A percentile compares a stretch with the other conserved stretches of the same genome.
Evolutionary conservation across 371 early-diverging fungal species (phyloP).

Genomic region (Blastocladiella emersonii): DNA sequence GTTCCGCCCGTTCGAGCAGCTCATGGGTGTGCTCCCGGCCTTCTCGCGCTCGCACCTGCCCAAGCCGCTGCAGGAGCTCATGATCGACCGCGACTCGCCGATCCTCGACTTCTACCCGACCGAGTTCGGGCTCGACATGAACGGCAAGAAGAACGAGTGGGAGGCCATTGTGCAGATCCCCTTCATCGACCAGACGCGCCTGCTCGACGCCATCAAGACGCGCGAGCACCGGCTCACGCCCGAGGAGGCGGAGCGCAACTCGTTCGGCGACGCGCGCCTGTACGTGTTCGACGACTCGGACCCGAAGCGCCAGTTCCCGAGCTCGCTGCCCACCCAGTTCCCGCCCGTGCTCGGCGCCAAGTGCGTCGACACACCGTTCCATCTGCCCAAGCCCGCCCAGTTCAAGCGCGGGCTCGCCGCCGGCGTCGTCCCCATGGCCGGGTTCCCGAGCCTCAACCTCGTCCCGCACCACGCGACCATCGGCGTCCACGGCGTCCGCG

Average conservation of each 20-base stretch:
- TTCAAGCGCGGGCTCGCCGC: slow-evolving; percentile 47
- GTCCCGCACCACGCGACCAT: slow-evolving; percentile 51
- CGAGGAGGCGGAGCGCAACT: slow-evolving; percentile 26
- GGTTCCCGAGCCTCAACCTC: slow-evolving; percentile 79
- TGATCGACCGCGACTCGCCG: slow-evolving; percentile 30
- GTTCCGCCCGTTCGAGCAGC: slow-evolving; percentile 48
- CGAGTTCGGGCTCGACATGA: slow-evolving; percentile 42
- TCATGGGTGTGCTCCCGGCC: slow-evolving; percentile 51
- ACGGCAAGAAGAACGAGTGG: slow-evolving; percentile 52
- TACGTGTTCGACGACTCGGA: slow-evolving; percentile 17
- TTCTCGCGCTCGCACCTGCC: slow-evolving; percentile 31
- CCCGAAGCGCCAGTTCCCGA: slow-evolving; percentile 24
- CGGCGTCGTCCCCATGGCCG: slow-evolving; percentile 49
- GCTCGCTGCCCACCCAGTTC: slow-evolving; percentile 57
- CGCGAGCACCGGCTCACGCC: slow-evolving; percentile 20
- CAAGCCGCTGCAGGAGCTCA: slow-evolving; percentile 22
- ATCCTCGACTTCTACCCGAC: slow-evolving; percentile 43
- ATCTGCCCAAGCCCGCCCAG: slow-evolving; percentile 27
- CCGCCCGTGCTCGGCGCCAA: slow-evolving; percentile 39
- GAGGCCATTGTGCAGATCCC: slow-evolving; percentile 45
- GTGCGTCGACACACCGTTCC: slow-evolving; percentile 36
- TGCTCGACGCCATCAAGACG: slow-evolving; percentile 19
- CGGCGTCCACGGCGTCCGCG: slow-evolving; percentile 59
- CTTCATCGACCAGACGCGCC: slow-evolving; percentile 33
- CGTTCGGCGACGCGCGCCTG: slow-evolving; percentile 14